Evolutionary conservation across 352 stramenopile genomes (phyloP), one percentile per base, ranked within the genome.

Genomic region (Phytopythium litorale): DNA sequence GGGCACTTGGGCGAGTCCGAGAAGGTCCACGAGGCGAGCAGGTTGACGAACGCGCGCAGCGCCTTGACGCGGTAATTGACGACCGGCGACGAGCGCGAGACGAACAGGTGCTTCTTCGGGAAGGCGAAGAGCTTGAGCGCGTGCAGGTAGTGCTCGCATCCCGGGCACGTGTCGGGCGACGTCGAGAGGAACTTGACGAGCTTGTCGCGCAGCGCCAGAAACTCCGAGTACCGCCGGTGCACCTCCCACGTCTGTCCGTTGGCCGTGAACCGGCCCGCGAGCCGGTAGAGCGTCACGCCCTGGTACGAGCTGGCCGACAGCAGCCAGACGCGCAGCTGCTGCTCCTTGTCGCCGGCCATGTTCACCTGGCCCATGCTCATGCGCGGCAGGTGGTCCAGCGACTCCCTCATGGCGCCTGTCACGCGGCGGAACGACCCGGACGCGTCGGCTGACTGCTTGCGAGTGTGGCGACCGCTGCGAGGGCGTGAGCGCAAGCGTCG

Each of bases 81-180:
- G 7, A 95, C 84, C 3, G 81, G 67, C n/a, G 79, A 75, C 50
- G 81, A 87, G 48, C 79, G 71, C 15, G 87, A 93, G 15, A 80
- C 85, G 60, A 95, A 92, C 7, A 92, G 48, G 65, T 95, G 87
- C 70, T 95, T 95, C 71, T 92, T 93, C 1, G 87, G 87, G 60
- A 95, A 95, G 45, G 87, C 79, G 64, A 95, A 95, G 61, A 75
- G 69, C 64, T 82, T 70, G 67, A 95, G 84, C 42, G 82, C 73
- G 66, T 89, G 75, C 49, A 92, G 64, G 57, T 94, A 94, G 60
- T 91, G 92, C 43, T 82, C 55, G 63, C 87, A 95, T 6, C 87
- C 82, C 2, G 87, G 87, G 33, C 87, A 95, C 30, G 86, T 92
- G 46, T 89, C 81, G 25, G 76, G 73, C 28, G 81, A 71, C 48